These are phyloP conservation scores for Penicillium roqueforti DNA, from an alignment of 495 filamentous ascomycete species.

Conservation along the genomic window DNA sequence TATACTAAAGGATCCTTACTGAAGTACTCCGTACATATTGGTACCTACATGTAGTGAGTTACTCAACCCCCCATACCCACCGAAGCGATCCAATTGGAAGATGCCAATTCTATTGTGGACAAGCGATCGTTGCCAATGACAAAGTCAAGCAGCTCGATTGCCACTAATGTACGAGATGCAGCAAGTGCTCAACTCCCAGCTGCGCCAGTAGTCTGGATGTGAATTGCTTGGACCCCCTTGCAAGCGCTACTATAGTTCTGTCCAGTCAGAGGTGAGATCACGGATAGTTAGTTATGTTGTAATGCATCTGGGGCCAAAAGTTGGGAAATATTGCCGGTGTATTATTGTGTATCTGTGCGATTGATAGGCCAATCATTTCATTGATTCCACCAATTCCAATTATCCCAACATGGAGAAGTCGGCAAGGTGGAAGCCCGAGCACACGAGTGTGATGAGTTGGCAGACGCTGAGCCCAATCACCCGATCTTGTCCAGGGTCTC, in stretches of 20 bases:
- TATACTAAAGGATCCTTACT: background rate
- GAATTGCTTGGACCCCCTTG: slow-evolving; percentile 21
- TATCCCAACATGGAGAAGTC: background rate
- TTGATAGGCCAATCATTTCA: background rate
- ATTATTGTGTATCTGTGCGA: background rate
- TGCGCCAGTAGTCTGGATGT: slow-evolving; percentile 14
- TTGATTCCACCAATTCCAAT: background rate
- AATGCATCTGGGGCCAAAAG: background rate
- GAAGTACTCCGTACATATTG: background rate
- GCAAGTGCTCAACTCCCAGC: background rate
- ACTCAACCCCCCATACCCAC: background rate
- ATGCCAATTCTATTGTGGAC: background rate
- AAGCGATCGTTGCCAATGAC: background rate
- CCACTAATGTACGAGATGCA: slow-evolving; percentile 8
- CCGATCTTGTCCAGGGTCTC: slow-evolving; percentile 4
- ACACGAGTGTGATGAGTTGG: slow-evolving; percentile 32
- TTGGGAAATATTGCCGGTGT: background rate
- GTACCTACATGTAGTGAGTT: background rate
- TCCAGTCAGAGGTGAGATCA: background rate
- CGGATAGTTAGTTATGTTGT: too few relatives aligned
- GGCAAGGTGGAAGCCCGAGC: background rate
- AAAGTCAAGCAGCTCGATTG: background rate
- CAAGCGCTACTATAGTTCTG: slow-evolving; percentile 1
- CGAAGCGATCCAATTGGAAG: background rate
- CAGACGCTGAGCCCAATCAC: slow-evolving; percentile 26